Percentiles rank a stretch among this genome's conserved stretches.
These are phyloP conservation scores for Tetratostichococcus sp. DNA, from an alignment of 139 green algal species.

Conservation along the genomic window DNA sequence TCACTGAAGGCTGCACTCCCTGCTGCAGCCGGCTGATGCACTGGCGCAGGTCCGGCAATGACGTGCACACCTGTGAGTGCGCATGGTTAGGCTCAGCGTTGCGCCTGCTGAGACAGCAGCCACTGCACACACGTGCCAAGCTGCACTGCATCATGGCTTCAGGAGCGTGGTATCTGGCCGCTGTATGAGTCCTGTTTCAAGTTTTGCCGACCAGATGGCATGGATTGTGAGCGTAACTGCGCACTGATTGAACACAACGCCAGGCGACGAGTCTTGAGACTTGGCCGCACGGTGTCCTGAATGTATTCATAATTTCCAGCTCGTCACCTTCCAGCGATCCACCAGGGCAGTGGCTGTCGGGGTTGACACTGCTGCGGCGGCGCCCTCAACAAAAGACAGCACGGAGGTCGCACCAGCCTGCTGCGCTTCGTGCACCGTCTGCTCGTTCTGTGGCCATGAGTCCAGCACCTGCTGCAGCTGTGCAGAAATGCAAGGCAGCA, in stretches of 20 bases:
- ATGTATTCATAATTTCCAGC: no score
- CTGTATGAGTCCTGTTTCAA: no score
- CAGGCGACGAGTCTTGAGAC: no score
- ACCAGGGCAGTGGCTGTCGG: not conserved
- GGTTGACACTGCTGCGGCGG: not conserved
- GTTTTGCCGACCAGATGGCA: no score
- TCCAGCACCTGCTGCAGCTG: not conserved
- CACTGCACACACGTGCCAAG: no score
- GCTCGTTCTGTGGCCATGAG: not conserved
- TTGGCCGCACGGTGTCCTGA: no score
- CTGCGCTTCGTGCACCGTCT: not conserved
- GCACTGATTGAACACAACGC: no score
- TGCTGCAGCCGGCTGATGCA: slow-evolving; percentile 35
- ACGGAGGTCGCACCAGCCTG: not conserved
- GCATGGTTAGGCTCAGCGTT: no score
- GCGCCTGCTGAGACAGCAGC: no score
- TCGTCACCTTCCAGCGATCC: not conserved
- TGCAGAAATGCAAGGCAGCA: not conserved
- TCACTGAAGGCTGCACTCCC: not conserved
- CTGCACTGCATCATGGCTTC: no score
- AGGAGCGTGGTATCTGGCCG: no score
- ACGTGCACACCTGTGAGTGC: not conserved
- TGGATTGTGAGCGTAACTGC: no score
- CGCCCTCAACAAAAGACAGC: not conserved
- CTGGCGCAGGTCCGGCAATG: not conserved